Percentiles rank a stretch among this genome's conserved stretches.
Evolutionary conservation across 495 filamentous ascomycete species (phyloP).

Genomic region (Neurospora sp.): DNA sequence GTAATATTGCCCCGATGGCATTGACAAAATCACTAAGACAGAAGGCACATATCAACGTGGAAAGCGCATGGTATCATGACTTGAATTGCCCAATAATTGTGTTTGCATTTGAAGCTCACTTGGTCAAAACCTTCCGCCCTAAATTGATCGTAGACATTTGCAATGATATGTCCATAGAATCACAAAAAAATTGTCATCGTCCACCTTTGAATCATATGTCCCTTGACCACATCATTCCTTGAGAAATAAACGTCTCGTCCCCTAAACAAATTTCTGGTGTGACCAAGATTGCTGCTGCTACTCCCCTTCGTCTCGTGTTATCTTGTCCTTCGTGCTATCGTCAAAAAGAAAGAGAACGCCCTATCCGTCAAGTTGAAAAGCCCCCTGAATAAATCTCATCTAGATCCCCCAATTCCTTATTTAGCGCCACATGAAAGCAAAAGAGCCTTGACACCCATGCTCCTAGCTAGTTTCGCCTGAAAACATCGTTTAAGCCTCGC

Average conservation of each 20-base stretch:
- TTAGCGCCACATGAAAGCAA: not conserved
- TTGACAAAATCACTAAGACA: not conserved
- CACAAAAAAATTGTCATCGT: constrained; percentile 19
- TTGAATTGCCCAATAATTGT: not conserved
- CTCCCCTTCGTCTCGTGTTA: constrained; percentile 7
- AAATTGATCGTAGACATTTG: constrained; percentile 6
- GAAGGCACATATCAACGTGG: not conserved
- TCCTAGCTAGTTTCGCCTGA: not conserved
- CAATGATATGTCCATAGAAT: constrained; percentile 35
- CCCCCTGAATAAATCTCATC: constrained; percentile 9
- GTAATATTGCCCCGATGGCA: not conserved
- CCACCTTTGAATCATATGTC: constrained; percentile 25
- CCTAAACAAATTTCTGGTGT: constrained; percentile 4
- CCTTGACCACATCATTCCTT: constrained; percentile 15
- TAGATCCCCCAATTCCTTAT: constrained; percentile 2
- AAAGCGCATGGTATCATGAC: not conserved
- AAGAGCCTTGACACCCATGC: not conserved
- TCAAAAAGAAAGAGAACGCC: constrained; percentile 20
- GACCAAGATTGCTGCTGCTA: not conserved
- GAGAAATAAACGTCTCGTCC: constrained; percentile 13
- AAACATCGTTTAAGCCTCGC: constrained; percentile 7
- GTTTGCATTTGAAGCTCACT: not conserved
- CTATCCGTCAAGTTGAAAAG: constrained; percentile 9
- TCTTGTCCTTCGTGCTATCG: constrained; percentile 29
- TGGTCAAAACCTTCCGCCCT: not conserved